phyloP scores from a whole-genome alignment of 805 yeast species.

The Yamadazyma ubonensis region DNA sequence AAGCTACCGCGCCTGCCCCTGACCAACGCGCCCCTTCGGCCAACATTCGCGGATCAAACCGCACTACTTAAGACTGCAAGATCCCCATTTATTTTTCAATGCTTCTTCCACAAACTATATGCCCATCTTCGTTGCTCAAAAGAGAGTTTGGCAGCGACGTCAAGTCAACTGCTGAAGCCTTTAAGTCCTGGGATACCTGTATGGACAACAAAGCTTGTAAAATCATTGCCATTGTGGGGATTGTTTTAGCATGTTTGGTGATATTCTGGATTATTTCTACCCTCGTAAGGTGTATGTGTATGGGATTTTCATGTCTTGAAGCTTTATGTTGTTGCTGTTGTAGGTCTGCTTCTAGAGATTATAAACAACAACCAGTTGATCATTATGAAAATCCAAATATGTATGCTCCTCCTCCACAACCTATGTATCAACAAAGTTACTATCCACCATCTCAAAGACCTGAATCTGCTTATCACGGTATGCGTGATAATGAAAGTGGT shows the following conservation, averaged over 20 bases:
- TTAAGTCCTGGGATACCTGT: slow-evolving; percentile 72
- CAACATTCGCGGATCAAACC: too few species aligned
- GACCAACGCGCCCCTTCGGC: too few species aligned
- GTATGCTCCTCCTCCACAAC: slow-evolving; percentile 28
- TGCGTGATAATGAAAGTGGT: background rate
- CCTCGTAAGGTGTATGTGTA: slow-evolving; percentile 55
- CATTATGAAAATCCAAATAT: slow-evolving; percentile 33
- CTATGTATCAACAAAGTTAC: slow-evolving; percentile 12
- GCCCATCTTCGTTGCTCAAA: slow-evolving; percentile 13
- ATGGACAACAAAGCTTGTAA: slow-evolving; percentile 77
- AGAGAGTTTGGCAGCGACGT: slow-evolving; percentile 19
- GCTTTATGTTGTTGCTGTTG: slow-evolving; percentile 52
- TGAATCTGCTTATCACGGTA: background rate
- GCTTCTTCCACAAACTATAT: slow-evolving; percentile 10
- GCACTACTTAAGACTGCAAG: too few species aligned
- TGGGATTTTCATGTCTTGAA: slow-evolving; percentile 47
- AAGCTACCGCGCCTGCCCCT: too few species aligned
- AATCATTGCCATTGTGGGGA: slow-evolving; percentile 72
- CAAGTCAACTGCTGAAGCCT: slow-evolving; percentile 47
- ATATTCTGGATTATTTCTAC: slow-evolving; percentile 56
- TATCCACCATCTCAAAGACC: slow-evolving; percentile 1
- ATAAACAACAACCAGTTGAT: slow-evolving; percentile 15
- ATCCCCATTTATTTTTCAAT: too few species aligned
- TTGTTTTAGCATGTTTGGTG: slow-evolving; percentile 55
- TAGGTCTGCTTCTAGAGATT: slow-evolving; percentile 19